Percentiles rank a stretch among this genome's conserved stretches.
Conservation (phyloP, 2,329 filamentous ascomycete genomes). For the Penicillium sp. region DNA sequence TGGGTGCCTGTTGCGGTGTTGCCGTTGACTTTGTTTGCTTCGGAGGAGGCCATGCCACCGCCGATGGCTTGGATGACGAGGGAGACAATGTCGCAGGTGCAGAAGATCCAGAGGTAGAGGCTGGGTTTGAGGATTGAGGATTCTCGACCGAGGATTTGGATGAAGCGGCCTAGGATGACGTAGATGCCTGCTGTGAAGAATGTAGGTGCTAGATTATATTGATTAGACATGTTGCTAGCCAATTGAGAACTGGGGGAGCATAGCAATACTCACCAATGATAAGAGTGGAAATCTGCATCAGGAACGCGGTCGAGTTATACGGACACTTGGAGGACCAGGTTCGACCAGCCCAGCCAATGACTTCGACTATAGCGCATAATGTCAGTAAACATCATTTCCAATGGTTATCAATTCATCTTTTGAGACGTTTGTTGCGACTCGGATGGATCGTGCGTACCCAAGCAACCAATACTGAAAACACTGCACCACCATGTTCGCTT, state of each 20-base stretch:
- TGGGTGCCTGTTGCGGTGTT: slow-evolving; percentile 56
- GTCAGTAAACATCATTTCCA: not conserved
- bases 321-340: slow-evolving; percentile 58
- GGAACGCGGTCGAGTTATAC: slow-evolving; percentile 56
- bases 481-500: slow-evolving; percentile 48
- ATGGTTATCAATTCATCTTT: not conserved
- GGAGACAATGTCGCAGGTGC: slow-evolving; percentile 61
- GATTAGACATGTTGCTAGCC: not conserved
- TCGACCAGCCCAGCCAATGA: slow-evolving; percentile 54
- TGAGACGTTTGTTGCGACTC: not conserved
- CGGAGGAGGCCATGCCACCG: slow-evolving; percentile 57
- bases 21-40: slow-evolving; percentile 53
- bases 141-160: slow-evolving; percentile 51
- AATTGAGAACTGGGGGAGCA: too few relatives aligned
- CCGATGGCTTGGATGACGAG: slow-evolving; percentile 63
- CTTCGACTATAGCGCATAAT: slow-evolving; percentile 8
- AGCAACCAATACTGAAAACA: slow-evolving; percentile 45
- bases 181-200: slow-evolving; percentile 61
- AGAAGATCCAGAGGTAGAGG: slow-evolving; percentile 58
- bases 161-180: slow-evolving; percentile 56
- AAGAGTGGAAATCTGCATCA: slow-evolving; percentile 57
- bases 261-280: slow-evolving; percentile 40
- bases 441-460: slow-evolving; percentile 36
- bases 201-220: slow-evolving; percentile 45
- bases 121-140: slow-evolving; percentile 52